Percentiles rank a stretch among this genome's conserved stretches.
Conservation (phyloP, 2,329 filamentous ascomycete genomes). For the Dactylellina parvicollis region DNA sequence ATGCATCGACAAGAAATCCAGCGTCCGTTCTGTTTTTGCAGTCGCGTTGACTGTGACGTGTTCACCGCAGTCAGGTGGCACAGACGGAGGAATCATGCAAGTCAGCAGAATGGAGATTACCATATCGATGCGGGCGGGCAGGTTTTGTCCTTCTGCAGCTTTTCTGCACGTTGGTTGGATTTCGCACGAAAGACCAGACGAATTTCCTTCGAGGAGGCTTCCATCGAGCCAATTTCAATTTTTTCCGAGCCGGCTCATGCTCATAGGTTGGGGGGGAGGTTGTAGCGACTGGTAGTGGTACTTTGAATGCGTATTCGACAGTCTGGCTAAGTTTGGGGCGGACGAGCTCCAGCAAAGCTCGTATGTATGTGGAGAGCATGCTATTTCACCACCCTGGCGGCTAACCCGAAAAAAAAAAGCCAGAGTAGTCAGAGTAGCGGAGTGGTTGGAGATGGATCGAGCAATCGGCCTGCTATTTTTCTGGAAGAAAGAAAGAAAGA, state of each 20-base stretch:
- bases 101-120: slow-evolving; percentile 13
- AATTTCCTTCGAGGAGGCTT: slow-evolving; percentile 12
- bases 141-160: slow-evolving; percentile 15
- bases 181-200: slow-evolving; percentile 42
- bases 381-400: slow-evolving; percentile 24
- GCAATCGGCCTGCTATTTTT: slow-evolving; percentile 33
- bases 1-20: slow-evolving; percentile 17
- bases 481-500: too few species aligned
- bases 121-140: slow-evolving; percentile 21
- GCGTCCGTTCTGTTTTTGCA: slow-evolving; percentile 18
- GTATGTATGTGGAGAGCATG: slow-evolving; percentile 5
- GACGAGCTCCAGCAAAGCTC: slow-evolving; percentile 32
- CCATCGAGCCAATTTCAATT: slow-evolving; percentile 9
- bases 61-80: slow-evolving; percentile 51
- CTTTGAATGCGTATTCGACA: slow-evolving; percentile 11
- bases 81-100: slow-evolving; percentile 18
- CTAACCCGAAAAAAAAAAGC: slow-evolving; percentile 22
- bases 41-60: slow-evolving; percentile 51
- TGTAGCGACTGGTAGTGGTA: slow-evolving; percentile 48
- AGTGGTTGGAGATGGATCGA: slow-evolving; percentile 3
- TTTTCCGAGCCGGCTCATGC: slow-evolving; percentile 34
- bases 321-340: background rate
- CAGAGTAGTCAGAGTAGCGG: background rate
- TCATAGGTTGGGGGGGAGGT: slow-evolving; percentile 8
- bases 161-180: slow-evolving; percentile 21